Evolutionary conservation across 495 filamentous ascomycete species (phyloP), one percentile per base, ranked within the genome.

Genomic region (Thozetella sp.): DNA sequence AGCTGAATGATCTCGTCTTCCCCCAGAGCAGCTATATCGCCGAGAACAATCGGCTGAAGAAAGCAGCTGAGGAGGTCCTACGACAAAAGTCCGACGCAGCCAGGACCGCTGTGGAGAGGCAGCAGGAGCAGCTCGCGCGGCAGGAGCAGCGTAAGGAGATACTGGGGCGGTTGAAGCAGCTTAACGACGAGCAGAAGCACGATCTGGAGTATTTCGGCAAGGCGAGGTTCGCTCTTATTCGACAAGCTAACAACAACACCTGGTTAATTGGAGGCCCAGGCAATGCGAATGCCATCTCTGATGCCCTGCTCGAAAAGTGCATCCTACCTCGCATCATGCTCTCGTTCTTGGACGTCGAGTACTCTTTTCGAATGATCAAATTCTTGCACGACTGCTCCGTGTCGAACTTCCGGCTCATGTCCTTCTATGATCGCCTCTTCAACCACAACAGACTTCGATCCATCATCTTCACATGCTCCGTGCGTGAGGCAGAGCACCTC

Each of bases 401-500:
- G 1, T 87, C 91, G 1, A 92, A 93, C 58, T 97, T 99, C 77
- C 86, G 90, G 59, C 93, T 93, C 6, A 86, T 93, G 67, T 88
- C 88, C 34, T 74, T 98, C 12, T 88, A 96, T 63, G 91, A 94
- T 59, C 87, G 87, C 23, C 78, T 99, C 12, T 93, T 99, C 76
- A 86, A 86, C 56, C 85, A 93, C 60, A 90, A 93, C 55, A 78
- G 89, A 51, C 76, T 98, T 13, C 86, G 88, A 0, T 82, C 89
- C 20, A 80, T 97, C 51, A 91, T 99, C 60, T 96, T 94, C 68
- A 80, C 89, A 13, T 96, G 91, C 74, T 95, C 92, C 0, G 86
- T 93, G 17, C 88, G 90, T 37, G 96, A 99, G 73, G 92, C 93
- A 0, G 91, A 97, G 70, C 90, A 96, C 66, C 76, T 98, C 20